Conservation (phyloP, 2,329 filamentous ascomycete species). For the Phaeophleospora eucalypticola region DNA sequence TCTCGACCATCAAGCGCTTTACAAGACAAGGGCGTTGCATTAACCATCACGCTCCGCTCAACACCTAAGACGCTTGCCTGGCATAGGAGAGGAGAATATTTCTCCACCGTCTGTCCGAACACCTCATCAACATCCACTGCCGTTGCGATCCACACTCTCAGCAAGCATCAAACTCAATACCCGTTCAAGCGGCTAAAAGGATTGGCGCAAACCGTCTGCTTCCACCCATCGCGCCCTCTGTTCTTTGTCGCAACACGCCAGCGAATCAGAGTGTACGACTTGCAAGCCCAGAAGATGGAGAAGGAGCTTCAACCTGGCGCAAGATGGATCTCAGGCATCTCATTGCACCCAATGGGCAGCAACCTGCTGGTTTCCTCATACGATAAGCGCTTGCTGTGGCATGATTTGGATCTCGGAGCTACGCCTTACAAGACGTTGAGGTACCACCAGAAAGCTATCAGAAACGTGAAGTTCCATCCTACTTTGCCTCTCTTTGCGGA, state of each 20-base stretch:
- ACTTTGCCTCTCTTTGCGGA: conserved; percentile 81
- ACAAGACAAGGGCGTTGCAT: conserved; percentile 71
- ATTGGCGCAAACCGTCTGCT: conserved; percentile 83
- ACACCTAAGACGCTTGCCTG: conserved; percentile 81
- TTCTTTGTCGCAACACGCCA: conserved; percentile 97
- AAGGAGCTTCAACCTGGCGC: conserved; percentile 92
- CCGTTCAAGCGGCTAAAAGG: conserved; percentile 77
- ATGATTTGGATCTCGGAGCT: conserved; percentile 86
- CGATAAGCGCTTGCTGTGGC: conserved; percentile 90
- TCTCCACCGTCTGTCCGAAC: conserved; percentile 82
- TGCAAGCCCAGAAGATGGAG: conserved; percentile 84
- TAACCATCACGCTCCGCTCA: conserved; percentile 68
- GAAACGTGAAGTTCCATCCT: conserved; percentile 82
- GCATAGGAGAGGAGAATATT: conserved; percentile 92
- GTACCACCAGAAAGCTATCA: conserved; percentile 89
- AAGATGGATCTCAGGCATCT: conserved; percentile 89
- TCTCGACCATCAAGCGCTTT: conserved; percentile 69
- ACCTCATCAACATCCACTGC: conserved; percentile 64
- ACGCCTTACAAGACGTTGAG: conserved; percentile 94
- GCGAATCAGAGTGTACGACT: conserved; percentile 87
- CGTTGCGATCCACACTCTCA: conserved; percentile 90
- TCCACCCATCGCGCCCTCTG: conserved; percentile 87
- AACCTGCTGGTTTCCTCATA: conserved; percentile 94
- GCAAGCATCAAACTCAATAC: conserved; percentile 89
- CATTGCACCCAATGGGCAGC: conserved; percentile 87